Base-by-base conservation (phyloP, 306 rosid genomes). In the Dicorynia guianensis region DNA sequence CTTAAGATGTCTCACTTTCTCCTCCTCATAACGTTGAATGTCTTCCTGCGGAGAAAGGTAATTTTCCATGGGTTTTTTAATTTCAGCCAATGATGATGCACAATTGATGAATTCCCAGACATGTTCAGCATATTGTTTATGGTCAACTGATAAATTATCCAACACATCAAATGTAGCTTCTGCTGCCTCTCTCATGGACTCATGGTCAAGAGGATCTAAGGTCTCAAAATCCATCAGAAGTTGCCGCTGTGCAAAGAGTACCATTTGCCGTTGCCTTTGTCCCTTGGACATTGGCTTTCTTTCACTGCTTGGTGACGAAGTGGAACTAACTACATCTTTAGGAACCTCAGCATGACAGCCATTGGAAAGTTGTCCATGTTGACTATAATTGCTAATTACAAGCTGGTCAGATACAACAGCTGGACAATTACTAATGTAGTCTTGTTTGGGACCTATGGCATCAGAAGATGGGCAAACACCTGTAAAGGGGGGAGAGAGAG, bases 111-210 rank as follows among this genome's bases (percentile, higher is more conserved):
- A 84, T 43, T 77, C 59, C 78, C 73, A 63, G 15, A 84, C 78
- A 69, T 69, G 62, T 15, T 63, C 78, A 49, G 78, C 73, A 50
- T 80, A 80, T 20, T 48, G 63, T 34, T 68, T 43, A 25, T 43
- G 63, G n/a, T 73, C 75, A 73, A 77, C 42, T 12, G 63, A 54
- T n/a, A 72, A 49, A 62, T 0, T 4, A 25, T n/a, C 18, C 49
- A 84, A 34, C 6, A 68, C 0, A 0, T 0, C 20, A 63, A 84
- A 76, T 55, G 77, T 62, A 40, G 6, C 40, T 34, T 84, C 75
- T n/a, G 80, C 85, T 12, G 75, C 74, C 40, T 54, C 70, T 73
- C 67, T 63, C 80, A 80, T 76, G 11, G 80, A 80, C 19, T 72
- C 68, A 0, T 67, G 49, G 33, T 73, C 72, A 30, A 25, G 61